Evolutionary conservation across 768 basidiomycete species (phyloP).

Genomic region (Suillus spraguei): DNA sequence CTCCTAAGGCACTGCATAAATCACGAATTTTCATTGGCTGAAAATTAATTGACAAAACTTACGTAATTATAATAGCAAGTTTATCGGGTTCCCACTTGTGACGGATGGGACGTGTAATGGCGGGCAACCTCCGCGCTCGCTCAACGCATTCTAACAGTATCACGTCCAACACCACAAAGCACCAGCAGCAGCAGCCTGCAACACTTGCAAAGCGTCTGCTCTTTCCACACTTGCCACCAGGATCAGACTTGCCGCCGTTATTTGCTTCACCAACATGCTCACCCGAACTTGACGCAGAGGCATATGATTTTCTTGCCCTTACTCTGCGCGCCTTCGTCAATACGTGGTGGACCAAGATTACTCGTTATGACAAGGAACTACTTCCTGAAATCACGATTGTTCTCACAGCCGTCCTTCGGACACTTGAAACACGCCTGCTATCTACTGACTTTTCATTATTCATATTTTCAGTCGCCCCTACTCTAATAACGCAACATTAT

Average conservation of each 20-base stretch:
- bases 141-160: constrained; percentile 25
- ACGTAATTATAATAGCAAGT: no score
- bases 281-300: constrained; percentile 55
- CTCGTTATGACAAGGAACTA: constrained; percentile 82
- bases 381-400: constrained; percentile 69
- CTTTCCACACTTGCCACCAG: constrained; percentile 53
- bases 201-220: constrained; percentile 60
- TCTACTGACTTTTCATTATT: constrained; percentile 61
- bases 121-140: constrained; percentile 13
- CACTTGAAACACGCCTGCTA: constrained; percentile 59
- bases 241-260: constrained; percentile 53
- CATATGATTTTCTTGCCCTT: constrained; percentile 79
- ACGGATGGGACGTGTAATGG: constrained; percentile 4
- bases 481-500: constrained; percentile 74
- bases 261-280: constrained; percentile 46
- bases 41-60: no score
- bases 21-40: no score
- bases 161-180: constrained; percentile 18
- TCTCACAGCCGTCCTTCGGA: constrained; percentile 57
- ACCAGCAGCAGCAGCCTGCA: constrained; percentile 29
- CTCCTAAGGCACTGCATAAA: no score
- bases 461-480: constrained; percentile 62
- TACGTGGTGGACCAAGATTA: constrained; percentile 86
- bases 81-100: no score
- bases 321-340: constrained; percentile 76